These are phyloP conservation scores for Allium cepa DNA, from an alignment of 106 monocot genomes.

Conservation along the genomic window DNA sequence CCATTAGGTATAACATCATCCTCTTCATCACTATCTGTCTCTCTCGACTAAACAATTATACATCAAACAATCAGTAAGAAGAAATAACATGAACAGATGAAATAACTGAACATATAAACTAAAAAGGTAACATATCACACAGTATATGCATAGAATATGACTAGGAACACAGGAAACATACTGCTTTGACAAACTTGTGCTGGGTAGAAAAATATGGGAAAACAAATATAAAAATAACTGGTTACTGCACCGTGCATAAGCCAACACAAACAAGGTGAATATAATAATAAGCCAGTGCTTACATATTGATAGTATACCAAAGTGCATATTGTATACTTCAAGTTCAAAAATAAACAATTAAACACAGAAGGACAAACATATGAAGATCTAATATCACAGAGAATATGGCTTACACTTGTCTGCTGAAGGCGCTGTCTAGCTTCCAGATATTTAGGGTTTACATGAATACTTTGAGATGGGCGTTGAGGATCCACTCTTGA, in stretches of 20 bases:
- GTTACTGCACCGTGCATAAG: neutral
- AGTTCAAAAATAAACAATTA: too few species aligned
- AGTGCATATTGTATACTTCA: too few species aligned
- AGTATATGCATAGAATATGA: neutral
- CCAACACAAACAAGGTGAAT: neutral
- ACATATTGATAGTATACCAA: too few species aligned
- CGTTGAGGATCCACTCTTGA: slow-evolving; percentile 55
- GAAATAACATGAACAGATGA: neutral
- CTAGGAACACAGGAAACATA: too few species aligned
- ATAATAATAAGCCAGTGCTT: too few species aligned
- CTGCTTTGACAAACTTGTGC: too few species aligned
- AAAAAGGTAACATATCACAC: neutral
- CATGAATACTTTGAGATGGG: slow-evolving; percentile 81
- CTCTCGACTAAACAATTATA: slow-evolving; percentile 34
- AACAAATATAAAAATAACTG: slow-evolving; percentile 1
- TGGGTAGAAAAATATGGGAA: neutral
- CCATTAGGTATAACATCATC: slow-evolving; percentile 8
- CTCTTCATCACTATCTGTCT: slow-evolving; percentile 17
- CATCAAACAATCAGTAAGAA: slow-evolving; percentile 7
- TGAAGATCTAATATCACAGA: neutral
- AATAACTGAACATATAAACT: too few species aligned
- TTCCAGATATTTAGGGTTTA: slow-evolving; percentile 96
- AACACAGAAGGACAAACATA: neutral
- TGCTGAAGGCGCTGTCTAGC: slow-evolving; percentile 80
- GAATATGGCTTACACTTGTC: slow-evolving; percentile 27